These are phyloP conservation scores for Malus hybrid DNA, from an alignment of 331 rosid species.

Conservation along the genomic window DNA sequence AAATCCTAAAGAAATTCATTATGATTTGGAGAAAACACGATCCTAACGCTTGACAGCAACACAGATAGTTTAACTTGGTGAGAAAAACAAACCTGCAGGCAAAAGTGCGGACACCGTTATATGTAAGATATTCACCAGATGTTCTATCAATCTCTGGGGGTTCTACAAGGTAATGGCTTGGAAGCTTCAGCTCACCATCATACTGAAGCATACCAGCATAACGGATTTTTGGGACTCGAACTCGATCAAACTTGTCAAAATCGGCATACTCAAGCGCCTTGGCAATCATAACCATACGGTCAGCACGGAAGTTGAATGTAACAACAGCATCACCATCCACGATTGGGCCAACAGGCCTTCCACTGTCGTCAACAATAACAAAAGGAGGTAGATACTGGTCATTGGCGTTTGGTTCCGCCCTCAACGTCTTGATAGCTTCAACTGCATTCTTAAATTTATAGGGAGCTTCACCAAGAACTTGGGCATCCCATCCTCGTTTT, in stretches of 20 bases:
- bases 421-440: conserved; percentile 81
- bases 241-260: conserved; percentile 89
- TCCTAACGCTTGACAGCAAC: not conserved
- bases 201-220: conserved; percentile 99
- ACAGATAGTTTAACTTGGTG: not conserved
- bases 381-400: conserved; percentile 97
- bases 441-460: conserved; percentile 59
- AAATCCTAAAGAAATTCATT: not conserved
- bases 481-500: conserved; percentile 99
- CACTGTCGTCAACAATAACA: conserved; percentile 76
- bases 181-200: conserved; percentile 98
- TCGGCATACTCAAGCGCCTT: conserved; percentile 86
- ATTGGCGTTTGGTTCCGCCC: conserved; percentile 59
- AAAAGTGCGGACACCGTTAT: conserved; percentile 75
- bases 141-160: conserved; percentile 97
- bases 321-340: conserved; percentile 99
- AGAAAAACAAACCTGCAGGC: conserved; percentile 74
- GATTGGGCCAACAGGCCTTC: conserved; percentile 87
- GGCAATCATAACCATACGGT: conserved; percentile 92
- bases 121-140: conserved; percentile 89
- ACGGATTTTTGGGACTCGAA: conserved; percentile 72
- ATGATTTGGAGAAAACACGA: not conserved
- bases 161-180: conserved; percentile 75
- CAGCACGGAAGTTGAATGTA: conserved; percentile 92
- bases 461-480: conserved; percentile 99